Conservation (phyloP, 2,329 filamentous ascomycete species). For the Alternaria tenuissima region DNA sequence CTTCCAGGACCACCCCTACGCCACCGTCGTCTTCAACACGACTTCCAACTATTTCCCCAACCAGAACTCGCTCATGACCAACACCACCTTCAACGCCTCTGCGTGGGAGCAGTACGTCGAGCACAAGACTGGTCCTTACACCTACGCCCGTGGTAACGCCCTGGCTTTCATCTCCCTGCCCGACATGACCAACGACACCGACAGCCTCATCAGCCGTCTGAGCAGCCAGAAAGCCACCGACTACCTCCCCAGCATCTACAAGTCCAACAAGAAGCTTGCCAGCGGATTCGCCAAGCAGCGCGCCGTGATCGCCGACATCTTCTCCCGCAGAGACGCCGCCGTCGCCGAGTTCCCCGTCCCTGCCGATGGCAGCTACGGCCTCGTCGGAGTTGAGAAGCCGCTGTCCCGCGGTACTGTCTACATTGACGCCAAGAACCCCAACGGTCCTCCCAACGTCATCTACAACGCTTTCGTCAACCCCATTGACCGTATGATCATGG, state of each 20-base stretch:
- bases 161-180: slow-evolving; percentile 37
- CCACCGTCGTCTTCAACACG: slow-evolving; percentile 34
- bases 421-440: slow-evolving; percentile 44
- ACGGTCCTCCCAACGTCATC: slow-evolving; percentile 34
- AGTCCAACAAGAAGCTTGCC: slow-evolving; percentile 29
- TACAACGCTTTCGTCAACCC: slow-evolving; percentile 43
- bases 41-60: slow-evolving; percentile 34
- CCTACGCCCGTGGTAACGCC: slow-evolving; percentile 35
- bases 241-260: slow-evolving; percentile 37
- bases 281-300: slow-evolving; percentile 35
- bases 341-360: slow-evolving; percentile 48
- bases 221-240: slow-evolving; percentile 22
- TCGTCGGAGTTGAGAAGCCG: slow-evolving; percentile 44
- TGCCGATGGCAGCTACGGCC: slow-evolving; percentile 37
- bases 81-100: slow-evolving; percentile 45
- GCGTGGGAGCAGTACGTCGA: slow-evolving; percentile 42
- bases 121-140: slow-evolving; percentile 45
- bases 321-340: slow-evolving; percentile 34
- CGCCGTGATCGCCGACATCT: slow-evolving; percentile 29
- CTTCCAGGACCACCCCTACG: slow-evolving; percentile 45
- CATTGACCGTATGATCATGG: slow-evolving; percentile 37
- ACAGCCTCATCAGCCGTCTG: slow-evolving; percentile 11
- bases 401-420: slow-evolving; percentile 46
- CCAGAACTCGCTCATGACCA: slow-evolving; percentile 31
- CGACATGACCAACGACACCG: slow-evolving; percentile 28